Evolutionary conservation across 2,329 filamentous ascomycete species (phyloP).

Genomic region (Epichloe gansuensis): DNA sequence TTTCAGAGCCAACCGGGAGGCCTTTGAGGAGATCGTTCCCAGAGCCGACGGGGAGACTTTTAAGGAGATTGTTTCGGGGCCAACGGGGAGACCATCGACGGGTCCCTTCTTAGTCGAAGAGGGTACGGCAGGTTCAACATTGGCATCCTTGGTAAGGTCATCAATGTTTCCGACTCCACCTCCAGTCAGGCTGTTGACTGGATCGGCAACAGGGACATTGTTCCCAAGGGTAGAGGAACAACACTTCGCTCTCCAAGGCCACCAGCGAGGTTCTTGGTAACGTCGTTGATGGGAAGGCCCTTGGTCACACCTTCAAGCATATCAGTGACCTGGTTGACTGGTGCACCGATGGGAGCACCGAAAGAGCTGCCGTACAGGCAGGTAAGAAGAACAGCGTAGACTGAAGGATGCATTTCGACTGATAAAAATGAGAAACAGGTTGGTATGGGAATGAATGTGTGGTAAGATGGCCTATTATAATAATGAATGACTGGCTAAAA

Average conservation of each 20-base stretch:
- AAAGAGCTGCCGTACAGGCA: slow-evolving; percentile 4
- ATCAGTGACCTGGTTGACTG: not conserved
- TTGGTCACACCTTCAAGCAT: not conserved
- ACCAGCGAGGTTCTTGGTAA: not conserved
- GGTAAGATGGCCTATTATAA: not conserved
- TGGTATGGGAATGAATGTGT: not conserved
- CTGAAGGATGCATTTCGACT: slow-evolving; percentile 1
- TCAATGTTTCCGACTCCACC: not conserved
- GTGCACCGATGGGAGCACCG: not conserved
- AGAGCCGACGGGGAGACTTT: not conserved
- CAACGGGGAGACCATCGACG: not conserved
- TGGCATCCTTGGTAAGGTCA: not conserved
- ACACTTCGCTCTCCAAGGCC: not conserved
- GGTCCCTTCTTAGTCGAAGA: not conserved
- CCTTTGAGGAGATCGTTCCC: not conserved
- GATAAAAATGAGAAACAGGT: not conserved
- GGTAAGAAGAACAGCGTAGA: slow-evolving; percentile 2
- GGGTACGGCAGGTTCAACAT: not conserved
- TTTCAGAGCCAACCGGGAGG: not conserved
- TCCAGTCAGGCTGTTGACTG: no score
- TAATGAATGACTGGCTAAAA: not conserved
- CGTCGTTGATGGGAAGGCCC: no score
- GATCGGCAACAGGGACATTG: not conserved
- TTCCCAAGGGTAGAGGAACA: not conserved
- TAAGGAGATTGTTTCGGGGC: not conserved